Base-by-base conservation (phyloP, 192 early-diverging fungal genomes). In the Jimgerdemannia flammicorona region DNA sequence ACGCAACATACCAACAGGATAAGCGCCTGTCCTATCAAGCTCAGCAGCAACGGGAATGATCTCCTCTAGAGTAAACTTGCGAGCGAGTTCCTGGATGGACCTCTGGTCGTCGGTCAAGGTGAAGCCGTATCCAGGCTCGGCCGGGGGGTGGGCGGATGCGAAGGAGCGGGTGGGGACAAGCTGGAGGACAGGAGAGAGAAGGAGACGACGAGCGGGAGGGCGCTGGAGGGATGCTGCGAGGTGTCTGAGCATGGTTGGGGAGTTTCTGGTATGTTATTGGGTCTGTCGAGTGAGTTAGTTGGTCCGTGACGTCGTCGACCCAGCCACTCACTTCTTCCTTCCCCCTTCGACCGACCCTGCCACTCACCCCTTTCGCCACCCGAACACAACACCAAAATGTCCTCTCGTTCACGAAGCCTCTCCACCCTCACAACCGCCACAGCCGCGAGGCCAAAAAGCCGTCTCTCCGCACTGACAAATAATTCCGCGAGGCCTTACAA, bases 1-100 rank as follows among this genome's bases (percentile, higher is more conserved):
- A n/a, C n/a, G n/a, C n/a, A n/a, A n/a, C 71, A 73, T 66, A 80
- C 79, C 80, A n/a, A 74, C 73, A 10, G 97, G 97, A 82, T 97
- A 98, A 81, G 97, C 94, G 69, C 97, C 97, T 18, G 95, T 97
- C 70, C 89, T 84, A 80, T 98, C 97, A 80, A 97, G 95, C 81
- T 98, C 91, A 4, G 95, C 95, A 7, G 97, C 97, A 18, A 93
- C 85, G 20, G 96, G 96, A 68, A 91, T 95, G 75, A 98, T 94
- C 66, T 96, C 93, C 44, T 98, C 93, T 70, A 81, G 87, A 39
- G 94, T 90, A 82, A 98, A 97, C 84, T 94, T 94, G 78, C 92
- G 91, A 64, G 96, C 94, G 3, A 95, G 90, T 20, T 96, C 94
- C 83, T 97, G 95, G 74, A 95, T 89, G 39, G 94, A 88, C 70